Evolutionary conservation across 208 protist genomes (phyloP).

Genomic region (Porcisia hertigi): DNA sequence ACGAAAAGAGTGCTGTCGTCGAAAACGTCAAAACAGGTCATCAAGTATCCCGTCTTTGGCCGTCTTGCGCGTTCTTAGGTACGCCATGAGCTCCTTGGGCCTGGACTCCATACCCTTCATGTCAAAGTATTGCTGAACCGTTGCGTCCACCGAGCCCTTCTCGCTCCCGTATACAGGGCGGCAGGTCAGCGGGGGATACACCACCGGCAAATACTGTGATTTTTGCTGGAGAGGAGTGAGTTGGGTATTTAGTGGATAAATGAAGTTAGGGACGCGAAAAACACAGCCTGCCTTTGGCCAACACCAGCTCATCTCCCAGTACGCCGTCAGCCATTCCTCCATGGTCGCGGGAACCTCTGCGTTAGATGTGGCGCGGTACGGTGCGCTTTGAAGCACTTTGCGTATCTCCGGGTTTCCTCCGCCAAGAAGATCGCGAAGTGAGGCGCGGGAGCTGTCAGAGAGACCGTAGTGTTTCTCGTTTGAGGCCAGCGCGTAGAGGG

Average conservation of each 20-base stretch:
- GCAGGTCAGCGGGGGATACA: slow-evolving; percentile 49
- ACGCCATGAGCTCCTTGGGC: slow-evolving; percentile 48
- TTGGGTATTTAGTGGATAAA: slow-evolving; percentile 28
- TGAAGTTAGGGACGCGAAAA: slow-evolving; percentile 36
- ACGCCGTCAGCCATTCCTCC: slow-evolving; percentile 43
- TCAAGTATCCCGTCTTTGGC: slow-evolving; percentile 69
- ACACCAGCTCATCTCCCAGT: slow-evolving; percentile 69
- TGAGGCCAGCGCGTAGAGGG: slow-evolving; percentile 54
- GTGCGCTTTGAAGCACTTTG: slow-evolving; percentile 32
- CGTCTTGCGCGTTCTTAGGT: slow-evolving; percentile 62
- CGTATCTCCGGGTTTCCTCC: slow-evolving; percentile 45
- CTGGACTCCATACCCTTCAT: slow-evolving; percentile 63
- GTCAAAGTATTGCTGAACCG: slow-evolving; percentile 72
- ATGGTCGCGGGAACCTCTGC: slow-evolving; percentile 28
- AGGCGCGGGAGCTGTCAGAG: slow-evolving; percentile 42
- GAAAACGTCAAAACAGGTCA: slow-evolving; percentile 70
- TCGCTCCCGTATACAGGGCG: slow-evolving; percentile 73
- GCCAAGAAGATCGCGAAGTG: slow-evolving; percentile 41
- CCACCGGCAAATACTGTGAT: slow-evolving; percentile 68
- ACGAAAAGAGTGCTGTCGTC: neutral
- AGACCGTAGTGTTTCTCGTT: slow-evolving; percentile 77
- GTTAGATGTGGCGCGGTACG: slow-evolving; percentile 5
- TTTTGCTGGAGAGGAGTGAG: slow-evolving; percentile 14
- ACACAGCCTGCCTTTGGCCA: slow-evolving; percentile 87
- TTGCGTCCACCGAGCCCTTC: slow-evolving; percentile 54